Evolutionary conservation across 2,329 filamentous ascomycete genomes (phyloP).

Genomic region (Alternaria sp.): DNA sequence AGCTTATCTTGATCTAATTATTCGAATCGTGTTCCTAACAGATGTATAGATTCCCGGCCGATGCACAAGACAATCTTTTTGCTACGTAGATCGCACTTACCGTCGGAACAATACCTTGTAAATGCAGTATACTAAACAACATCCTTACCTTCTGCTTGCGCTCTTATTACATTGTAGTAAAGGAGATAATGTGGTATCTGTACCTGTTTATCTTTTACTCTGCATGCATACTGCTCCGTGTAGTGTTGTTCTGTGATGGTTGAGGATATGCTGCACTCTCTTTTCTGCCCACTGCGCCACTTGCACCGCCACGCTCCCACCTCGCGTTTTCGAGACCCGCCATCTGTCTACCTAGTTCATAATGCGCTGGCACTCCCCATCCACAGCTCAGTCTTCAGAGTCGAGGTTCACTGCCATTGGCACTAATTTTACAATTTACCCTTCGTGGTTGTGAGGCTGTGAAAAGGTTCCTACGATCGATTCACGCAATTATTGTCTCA

Average conservation of each 20-base stretch:
- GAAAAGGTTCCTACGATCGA: not conserved
- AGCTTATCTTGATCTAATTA: no score
- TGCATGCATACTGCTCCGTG: no score
- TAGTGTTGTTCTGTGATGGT: not conserved
- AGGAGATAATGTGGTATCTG: no score
- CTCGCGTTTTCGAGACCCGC: slow-evolving; percentile 30
- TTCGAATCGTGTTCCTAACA: no score
- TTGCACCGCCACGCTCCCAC: slow-evolving; percentile 29
- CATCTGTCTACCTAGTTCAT: slow-evolving; percentile 24
- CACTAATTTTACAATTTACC: slow-evolving; percentile 2
- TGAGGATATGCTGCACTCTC: not conserved
- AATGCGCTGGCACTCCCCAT: slow-evolving; percentile 21
- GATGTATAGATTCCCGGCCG: slow-evolving; percentile 28
- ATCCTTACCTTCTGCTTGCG: no score
- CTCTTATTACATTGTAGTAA: no score
- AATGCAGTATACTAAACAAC: no score
- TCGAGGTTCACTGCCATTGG: not conserved
- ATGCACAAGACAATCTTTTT: slow-evolving; percentile 23
- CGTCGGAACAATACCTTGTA: no score
- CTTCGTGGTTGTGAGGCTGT: slow-evolving; percentile 15
- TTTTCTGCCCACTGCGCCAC: slow-evolving; percentile 7
- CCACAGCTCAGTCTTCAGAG: not conserved
- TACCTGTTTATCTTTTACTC: no score
- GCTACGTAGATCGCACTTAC: no score
- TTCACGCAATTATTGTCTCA: not conserved